Conservation (phyloP, 805 yeast species). For the Saturnispora sanitii region DNA sequence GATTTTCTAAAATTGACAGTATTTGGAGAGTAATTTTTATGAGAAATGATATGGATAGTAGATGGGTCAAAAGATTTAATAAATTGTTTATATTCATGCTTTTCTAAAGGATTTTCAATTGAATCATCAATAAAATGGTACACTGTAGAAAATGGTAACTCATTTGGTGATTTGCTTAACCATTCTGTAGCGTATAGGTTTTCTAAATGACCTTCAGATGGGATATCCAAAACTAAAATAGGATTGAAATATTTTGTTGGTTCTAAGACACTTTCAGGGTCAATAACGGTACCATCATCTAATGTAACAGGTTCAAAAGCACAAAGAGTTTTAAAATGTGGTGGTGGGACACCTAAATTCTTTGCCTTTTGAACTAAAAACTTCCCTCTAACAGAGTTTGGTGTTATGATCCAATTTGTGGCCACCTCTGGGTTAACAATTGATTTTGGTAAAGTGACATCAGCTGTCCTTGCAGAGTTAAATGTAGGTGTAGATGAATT, state of each 20-base stretch:
- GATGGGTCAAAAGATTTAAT: conserved; percentile 43
- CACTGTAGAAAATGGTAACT: conserved; percentile 34
- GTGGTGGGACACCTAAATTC: conserved; percentile 58
- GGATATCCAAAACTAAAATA: conserved; percentile 65
- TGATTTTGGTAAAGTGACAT: conserved; percentile 19
- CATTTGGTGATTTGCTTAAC: conserved; percentile 9
- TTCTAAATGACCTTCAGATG: conserved; percentile 37
- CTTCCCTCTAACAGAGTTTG: conserved; percentile 64
- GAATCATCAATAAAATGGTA: conserved; percentile 71
- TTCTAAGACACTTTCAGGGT: conserved; percentile 66
- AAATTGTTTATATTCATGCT: conserved; percentile 37
- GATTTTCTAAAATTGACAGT: conserved; percentile 48
- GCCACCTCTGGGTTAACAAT: conserved; percentile 30
- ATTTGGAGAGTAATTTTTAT: conserved; percentile 53
- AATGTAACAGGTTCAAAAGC: conserved; percentile 48
- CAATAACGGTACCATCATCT: conserved; percentile 47
- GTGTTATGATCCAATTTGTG: conserved; percentile 58
- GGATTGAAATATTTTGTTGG: conserved; percentile 48
- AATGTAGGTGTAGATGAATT: conserved; percentile 9
- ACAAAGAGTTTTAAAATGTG: conserved; percentile 47
- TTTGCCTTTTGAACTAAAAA: conserved; percentile 60
- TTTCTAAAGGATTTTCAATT: conserved; percentile 30
- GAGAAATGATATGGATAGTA: conserved; percentile 63
- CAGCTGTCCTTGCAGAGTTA: conserved; percentile 14
- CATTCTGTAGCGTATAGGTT: conserved; percentile 22